Evolutionary conservation across 805 yeast species (phyloP).

Genomic region (Ogataea dorogensis): DNA sequence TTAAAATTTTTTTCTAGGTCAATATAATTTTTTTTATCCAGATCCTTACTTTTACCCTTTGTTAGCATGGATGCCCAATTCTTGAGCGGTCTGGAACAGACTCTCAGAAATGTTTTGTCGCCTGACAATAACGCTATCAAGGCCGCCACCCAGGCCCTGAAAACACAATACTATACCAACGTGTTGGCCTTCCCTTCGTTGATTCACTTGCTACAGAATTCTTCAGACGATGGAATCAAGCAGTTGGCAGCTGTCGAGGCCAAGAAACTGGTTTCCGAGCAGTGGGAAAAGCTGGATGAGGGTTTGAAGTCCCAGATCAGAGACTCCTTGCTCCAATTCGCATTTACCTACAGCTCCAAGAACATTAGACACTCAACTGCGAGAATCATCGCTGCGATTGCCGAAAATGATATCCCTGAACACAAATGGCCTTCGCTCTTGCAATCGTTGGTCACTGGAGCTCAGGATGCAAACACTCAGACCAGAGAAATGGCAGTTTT

Average conservation of each 20-base stretch:
- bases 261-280: constrained; percentile 70
- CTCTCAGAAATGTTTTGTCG: constrained; percentile 71
- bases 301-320: constrained; percentile 59
- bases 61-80: constrained; percentile 65
- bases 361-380: constrained; percentile 85
- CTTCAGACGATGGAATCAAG: constrained; percentile 67
- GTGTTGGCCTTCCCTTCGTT: constrained; percentile 76
- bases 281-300: constrained; percentile 62
- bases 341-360: constrained; percentile 60
- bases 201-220: constrained; percentile 73
- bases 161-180: constrained; percentile 69
- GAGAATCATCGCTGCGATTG: constrained; percentile 85
- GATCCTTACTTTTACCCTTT: neutral
- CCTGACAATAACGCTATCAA: constrained; percentile 84
- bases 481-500: constrained; percentile 82
- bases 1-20: constrained; percentile 10
- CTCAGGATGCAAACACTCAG: constrained; percentile 47
- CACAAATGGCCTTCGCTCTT: constrained; percentile 76
- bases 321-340: constrained; percentile 61
- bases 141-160: constrained; percentile 73
- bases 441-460: constrained; percentile 66
- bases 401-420: constrained; percentile 63
- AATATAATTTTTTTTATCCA: constrained; percentile 2
- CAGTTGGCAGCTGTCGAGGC: constrained; percentile 97
- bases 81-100: constrained; percentile 68